Conservation (phyloP, 208 protist genomes). For the Porcisia hertigi region DNA sequence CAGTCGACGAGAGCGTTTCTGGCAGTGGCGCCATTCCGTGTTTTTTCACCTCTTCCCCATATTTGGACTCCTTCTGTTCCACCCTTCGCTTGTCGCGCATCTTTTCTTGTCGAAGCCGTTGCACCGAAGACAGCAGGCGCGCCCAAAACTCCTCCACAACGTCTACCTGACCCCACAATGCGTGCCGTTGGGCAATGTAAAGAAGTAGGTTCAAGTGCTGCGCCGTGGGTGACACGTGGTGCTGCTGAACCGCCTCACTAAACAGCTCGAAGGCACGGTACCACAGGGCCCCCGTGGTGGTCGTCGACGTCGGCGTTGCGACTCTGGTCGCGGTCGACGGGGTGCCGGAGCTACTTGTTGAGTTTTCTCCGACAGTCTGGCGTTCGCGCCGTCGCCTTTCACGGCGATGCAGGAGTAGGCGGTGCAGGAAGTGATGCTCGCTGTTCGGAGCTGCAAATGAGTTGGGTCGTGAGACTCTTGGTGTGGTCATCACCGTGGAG, state of each 20-base stretch:
- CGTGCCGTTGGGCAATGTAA: conserved; percentile 47
- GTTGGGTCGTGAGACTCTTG: not conserved
- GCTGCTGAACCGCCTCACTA: conserved; percentile 48
- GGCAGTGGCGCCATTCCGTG: not conserved
- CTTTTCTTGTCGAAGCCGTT: conserved; percentile 34
- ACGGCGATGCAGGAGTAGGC: conserved; percentile 24
- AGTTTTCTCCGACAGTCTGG: not conserved
- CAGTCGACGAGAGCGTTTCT: not conserved
- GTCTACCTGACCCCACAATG: conserved; percentile 47
- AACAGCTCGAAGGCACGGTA: conserved; percentile 54
- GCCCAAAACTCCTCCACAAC: conserved; percentile 62
- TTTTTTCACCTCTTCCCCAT: not conserved
- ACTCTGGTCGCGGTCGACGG: not conserved
- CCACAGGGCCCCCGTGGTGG: conserved; percentile 32
- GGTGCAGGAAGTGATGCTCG: conserved; percentile 19
- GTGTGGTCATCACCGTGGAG: not conserved
- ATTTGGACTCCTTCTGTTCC: not conserved
- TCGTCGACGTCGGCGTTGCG: not conserved
- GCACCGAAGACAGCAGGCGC: conserved; percentile 36
- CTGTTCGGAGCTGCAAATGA: not conserved
- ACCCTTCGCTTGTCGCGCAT: conserved; percentile 3
- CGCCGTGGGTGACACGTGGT: conserved; percentile 59
- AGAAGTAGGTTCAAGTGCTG: conserved; percentile 78
- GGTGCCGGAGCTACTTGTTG: not conserved
- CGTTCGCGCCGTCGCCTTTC: not conserved